Conservation (phyloP, 2,329 filamentous ascomycete species). For the Cladosporium austrohemisphaericum region DNA sequence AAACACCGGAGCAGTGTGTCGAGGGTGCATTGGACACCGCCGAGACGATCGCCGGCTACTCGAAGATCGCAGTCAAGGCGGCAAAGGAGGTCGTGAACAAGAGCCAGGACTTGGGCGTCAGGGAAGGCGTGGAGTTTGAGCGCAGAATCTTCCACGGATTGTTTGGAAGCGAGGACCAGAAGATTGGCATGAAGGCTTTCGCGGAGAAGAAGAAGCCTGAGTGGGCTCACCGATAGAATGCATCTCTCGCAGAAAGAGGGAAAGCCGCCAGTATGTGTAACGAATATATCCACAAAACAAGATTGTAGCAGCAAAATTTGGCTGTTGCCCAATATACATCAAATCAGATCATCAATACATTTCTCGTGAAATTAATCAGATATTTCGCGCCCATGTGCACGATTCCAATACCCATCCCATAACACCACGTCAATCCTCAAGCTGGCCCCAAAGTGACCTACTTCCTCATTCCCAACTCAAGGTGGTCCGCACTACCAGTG, state of each 20-base stretch:
- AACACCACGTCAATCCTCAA: neutral
- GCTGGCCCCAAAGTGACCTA: too few species aligned
- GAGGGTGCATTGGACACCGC: slow-evolving; percentile 78
- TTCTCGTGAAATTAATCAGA: neutral
- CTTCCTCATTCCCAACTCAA: slow-evolving; percentile 29
- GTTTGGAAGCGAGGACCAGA: slow-evolving; percentile 95
- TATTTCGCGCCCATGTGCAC: too few species aligned
- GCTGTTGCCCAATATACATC: neutral
- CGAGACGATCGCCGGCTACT: slow-evolving; percentile 83
- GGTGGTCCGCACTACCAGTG: slow-evolving; percentile 30
- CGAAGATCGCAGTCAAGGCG: slow-evolving; percentile 79
- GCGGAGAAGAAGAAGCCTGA: slow-evolving; percentile 89
- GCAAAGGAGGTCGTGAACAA: slow-evolving; percentile 99
- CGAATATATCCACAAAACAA: neutral
- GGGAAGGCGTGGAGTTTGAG: slow-evolving; percentile 94
- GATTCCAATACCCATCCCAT: neutral
- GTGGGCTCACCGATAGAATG: slow-evolving; percentile 71
- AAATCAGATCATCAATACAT: neutral
- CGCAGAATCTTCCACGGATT: slow-evolving; percentile 85
- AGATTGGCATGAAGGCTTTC: slow-evolving; percentile 91
- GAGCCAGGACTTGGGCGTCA: slow-evolving; percentile 83
- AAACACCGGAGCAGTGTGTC: slow-evolving; percentile 75
- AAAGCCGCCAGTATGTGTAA: neutral
- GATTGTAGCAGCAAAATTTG: slow-evolving; percentile 4
- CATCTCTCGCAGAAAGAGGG: neutral